These are phyloP conservation scores for Tylopilus balloui DNA, from an alignment of 768 basidiomycete genomes.

Conservation along the genomic window DNA sequence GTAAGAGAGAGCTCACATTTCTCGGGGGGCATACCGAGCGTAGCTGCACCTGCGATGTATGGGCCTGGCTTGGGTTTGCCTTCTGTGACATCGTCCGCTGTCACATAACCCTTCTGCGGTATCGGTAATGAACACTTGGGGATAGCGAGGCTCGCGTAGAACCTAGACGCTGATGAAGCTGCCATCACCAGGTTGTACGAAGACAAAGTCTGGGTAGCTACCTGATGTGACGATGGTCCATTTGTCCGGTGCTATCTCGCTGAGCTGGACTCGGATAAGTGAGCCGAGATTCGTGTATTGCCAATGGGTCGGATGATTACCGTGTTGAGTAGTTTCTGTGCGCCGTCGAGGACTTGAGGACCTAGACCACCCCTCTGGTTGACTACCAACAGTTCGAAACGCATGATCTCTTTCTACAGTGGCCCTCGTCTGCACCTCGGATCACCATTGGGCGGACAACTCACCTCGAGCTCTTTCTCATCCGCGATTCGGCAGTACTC, in stretches of 20 bases:
- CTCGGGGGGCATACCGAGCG: slow-evolving; percentile 47
- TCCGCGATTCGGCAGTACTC: slow-evolving; percentile 63
- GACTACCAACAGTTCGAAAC: slow-evolving; percentile 77
- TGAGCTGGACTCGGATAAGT: slow-evolving; percentile 18
- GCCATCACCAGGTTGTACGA: neutral
- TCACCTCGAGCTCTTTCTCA: slow-evolving; percentile 51
- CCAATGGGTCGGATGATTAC: slow-evolving; percentile 30
- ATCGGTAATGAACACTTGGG: slow-evolving; percentile 55
- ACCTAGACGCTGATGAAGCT: slow-evolving; percentile 55
- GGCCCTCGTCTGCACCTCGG: neutral
- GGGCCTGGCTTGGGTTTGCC: slow-evolving; percentile 91
- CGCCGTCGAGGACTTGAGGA: slow-evolving; percentile 65
- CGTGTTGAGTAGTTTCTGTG: slow-evolving; percentile 48
- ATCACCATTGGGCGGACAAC: slow-evolving; percentile 11
- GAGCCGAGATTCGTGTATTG: neutral
- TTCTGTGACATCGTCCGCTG: slow-evolving; percentile 55
- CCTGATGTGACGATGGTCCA: slow-evolving; percentile 90
- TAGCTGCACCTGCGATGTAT: slow-evolving; percentile 69
- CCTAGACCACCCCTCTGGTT: slow-evolving; percentile 39
- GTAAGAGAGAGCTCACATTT: slow-evolving; percentile 43
- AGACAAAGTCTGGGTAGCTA: slow-evolving; percentile 3
- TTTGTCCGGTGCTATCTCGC: slow-evolving; percentile 22
- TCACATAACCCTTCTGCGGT: slow-evolving; percentile 60
- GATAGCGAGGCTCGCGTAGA: slow-evolving; percentile 67
- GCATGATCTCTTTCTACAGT: slow-evolving; percentile 57